These are phyloP conservation scores for Parafenestella ontariensis DNA, from an alignment of 2,329 filamentous ascomycete genomes.

Conservation along the genomic window DNA sequence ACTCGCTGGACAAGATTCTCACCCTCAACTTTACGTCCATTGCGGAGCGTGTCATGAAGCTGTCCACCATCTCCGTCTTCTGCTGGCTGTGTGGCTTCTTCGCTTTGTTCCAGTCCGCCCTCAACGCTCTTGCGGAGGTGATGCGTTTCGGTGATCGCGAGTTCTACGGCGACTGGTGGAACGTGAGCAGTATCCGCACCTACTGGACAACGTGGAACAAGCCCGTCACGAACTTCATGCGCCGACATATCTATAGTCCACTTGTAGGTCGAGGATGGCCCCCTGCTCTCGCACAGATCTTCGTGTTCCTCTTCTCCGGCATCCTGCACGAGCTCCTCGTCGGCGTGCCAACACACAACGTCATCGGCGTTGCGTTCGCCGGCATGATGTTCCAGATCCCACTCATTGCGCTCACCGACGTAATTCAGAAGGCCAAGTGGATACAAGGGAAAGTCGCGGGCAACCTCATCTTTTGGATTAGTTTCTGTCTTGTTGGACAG, in stretches of 20 bases:
- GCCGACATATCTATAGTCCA: slow-evolving; percentile 88
- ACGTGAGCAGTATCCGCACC: slow-evolving; percentile 74
- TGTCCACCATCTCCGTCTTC: slow-evolving; percentile 92
- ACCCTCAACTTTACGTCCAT: slow-evolving; percentile 82
- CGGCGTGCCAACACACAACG: slow-evolving; percentile 91
- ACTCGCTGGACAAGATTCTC: slow-evolving; percentile 87
- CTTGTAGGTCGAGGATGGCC: slow-evolving; percentile 85
- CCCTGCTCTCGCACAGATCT: slow-evolving; percentile 71
- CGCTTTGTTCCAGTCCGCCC: slow-evolving; percentile 88
- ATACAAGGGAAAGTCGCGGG: slow-evolving; percentile 80
- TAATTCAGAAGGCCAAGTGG: slow-evolving; percentile 78
- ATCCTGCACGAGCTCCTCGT: slow-evolving; percentile 91
- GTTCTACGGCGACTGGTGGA: slow-evolving; percentile 99
- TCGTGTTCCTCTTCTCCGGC: slow-evolving; percentile 88
- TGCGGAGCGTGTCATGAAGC: slow-evolving; percentile 87
- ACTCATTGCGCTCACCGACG: slow-evolving; percentile 80
- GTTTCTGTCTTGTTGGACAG: slow-evolving; percentile 94
- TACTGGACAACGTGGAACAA: slow-evolving; percentile 99
- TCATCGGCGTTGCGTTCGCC: slow-evolving; percentile 88
- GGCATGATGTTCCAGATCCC: slow-evolving; percentile 96
- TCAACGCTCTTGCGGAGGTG: slow-evolving; percentile 91
- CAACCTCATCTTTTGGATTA: slow-evolving; percentile 95
- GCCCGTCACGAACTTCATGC: slow-evolving; percentile 96
- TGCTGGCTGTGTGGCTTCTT: slow-evolving; percentile 99
- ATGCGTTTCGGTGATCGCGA: slow-evolving; percentile 89